Evolutionary conservation across 768 basidiomycete genomes (phyloP).

Genomic region (Termitomyces heimii): DNA sequence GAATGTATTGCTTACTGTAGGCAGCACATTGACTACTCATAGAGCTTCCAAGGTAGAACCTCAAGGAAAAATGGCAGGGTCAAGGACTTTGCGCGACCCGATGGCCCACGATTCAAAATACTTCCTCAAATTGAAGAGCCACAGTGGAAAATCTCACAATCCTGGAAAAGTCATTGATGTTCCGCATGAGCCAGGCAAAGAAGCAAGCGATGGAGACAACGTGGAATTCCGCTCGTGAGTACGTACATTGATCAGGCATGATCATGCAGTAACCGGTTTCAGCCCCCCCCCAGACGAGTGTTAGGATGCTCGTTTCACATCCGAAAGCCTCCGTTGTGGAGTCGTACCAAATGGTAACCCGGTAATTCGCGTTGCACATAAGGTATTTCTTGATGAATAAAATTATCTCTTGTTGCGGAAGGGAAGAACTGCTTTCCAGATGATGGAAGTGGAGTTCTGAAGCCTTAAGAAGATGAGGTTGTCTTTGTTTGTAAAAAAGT

Average conservation of each 20-base stretch:
- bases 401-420: background rate
- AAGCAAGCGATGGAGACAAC: background rate
- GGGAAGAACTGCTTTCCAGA: background rate
- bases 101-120: background rate
- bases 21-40: background rate
- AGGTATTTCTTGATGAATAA: background rate
- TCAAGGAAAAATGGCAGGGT: background rate
- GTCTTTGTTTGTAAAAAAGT: background rate
- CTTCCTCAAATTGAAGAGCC: background rate
- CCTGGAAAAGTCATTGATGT: background rate
- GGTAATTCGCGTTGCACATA: background rate
- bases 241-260: too few species aligned
- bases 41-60: background rate
- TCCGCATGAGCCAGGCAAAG: background rate
- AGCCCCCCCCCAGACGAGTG: background rate
- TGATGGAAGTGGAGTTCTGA: background rate
- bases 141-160: background rate
- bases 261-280: background rate
- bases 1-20: background rate
- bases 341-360: background rate
- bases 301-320: background rate
- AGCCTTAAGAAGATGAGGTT: background rate
- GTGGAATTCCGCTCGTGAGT: too few species aligned
- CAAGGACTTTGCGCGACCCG: background rate
- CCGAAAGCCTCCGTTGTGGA: background rate